These are phyloP conservation scores for Stachybotrys echinatus DNA, from an alignment of 2,329 filamentous ascomycete genomes.

Conservation along the genomic window DNA sequence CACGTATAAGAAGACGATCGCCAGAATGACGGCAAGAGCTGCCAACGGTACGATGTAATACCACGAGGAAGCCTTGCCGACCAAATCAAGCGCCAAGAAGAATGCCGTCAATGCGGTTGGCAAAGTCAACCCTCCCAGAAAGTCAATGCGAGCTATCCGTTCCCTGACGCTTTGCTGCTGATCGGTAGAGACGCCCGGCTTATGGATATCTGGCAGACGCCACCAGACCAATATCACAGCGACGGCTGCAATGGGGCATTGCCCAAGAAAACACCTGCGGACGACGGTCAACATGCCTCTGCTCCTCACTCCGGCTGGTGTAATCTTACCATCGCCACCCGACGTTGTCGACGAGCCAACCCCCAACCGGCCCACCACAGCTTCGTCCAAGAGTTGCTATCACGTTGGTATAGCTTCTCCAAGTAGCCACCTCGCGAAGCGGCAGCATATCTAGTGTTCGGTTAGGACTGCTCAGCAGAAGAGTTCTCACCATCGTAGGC, in stretches of 20 bases:
- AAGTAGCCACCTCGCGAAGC: constrained; percentile 2
- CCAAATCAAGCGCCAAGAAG: neutral
- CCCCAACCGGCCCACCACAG: constrained; percentile 3
- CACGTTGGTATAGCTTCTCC: constrained; percentile 5
- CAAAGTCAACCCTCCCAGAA: neutral
- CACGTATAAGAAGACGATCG: neutral
- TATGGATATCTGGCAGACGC: neutral
- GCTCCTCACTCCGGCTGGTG: no score
- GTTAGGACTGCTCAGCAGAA: no score
- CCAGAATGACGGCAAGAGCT: neutral
- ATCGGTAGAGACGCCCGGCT: no score
- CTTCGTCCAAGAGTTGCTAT: constrained; percentile 3
- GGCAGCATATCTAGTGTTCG: neutral
- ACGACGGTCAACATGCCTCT: no score
- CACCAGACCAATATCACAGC: neutral
- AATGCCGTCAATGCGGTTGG: neutral
- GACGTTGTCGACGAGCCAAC: constrained; percentile 4
- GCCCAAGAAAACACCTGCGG: neutral
- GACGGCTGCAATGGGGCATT: neutral
- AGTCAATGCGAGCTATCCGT: neutral
- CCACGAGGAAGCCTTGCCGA: neutral
- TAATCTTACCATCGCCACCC: constrained; percentile 5
- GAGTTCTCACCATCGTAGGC: no score
- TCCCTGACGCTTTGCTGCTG: neutral
- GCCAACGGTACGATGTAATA: neutral